Conservation (phyloP, 768 basidiomycete genomes). For the Tephrocybe sp. region DNA sequence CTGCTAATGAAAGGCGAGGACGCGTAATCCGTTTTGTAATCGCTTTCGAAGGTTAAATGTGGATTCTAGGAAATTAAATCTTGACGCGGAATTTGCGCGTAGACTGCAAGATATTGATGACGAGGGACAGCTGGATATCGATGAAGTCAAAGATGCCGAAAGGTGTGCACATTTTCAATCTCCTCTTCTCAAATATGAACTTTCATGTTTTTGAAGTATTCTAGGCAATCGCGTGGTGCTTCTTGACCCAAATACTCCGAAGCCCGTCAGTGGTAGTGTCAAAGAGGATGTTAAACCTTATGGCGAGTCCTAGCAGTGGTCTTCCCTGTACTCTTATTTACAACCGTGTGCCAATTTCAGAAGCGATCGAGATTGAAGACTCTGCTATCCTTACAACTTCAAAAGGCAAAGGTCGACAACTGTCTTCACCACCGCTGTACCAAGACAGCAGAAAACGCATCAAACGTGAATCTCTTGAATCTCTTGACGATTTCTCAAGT, state of each 20-base stretch:
- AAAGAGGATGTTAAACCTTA: not conserved
- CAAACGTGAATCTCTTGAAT: too few relatives aligned
- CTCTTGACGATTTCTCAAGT: not conserved
- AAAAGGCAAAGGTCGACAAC: slow-evolving; percentile 5
- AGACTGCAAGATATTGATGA: slow-evolving; percentile 31
- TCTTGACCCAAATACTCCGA: slow-evolving; percentile 2
- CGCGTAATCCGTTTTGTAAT: not conserved
- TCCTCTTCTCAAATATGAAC: not conserved
- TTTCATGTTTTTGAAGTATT: not conserved
- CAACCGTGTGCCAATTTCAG: not conserved
- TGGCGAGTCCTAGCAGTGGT: not conserved
- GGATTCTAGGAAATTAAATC: slow-evolving; percentile 26
- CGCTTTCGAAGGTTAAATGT: not conserved
- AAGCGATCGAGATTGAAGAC: slow-evolving; percentile 6
- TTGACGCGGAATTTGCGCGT: slow-evolving; percentile 37
- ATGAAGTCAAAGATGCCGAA: slow-evolving; percentile 30
- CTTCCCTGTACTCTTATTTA: not conserved
- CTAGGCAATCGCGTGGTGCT: not conserved
- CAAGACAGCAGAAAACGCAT: slow-evolving; percentile 12
- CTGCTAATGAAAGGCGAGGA: slow-evolving; percentile 28
- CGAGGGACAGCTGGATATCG: slow-evolving; percentile 23
- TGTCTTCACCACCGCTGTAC: not conserved
- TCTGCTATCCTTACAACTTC: not conserved
- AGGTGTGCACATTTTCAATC: slow-evolving; percentile 12
- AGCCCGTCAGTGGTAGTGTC: not conserved